A percentile compares a stretch with the other conserved stretches of the same genome.
Evolutionary conservation across 371 early-diverging fungal species (phyloP).

Genomic region (Mucor irregularis): DNA sequence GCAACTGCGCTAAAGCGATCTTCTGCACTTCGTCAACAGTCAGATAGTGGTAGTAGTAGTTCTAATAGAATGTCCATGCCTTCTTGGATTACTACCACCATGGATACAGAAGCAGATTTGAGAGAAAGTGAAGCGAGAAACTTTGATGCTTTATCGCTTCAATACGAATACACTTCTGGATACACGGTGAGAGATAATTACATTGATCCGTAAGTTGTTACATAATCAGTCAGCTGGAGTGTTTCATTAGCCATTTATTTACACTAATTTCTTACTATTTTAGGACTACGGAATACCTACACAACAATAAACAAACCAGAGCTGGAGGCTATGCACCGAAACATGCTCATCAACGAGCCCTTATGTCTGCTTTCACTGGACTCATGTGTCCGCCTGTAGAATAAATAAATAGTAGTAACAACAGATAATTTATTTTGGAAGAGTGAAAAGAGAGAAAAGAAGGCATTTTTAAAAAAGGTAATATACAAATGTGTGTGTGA

Average conservation of each 20-base stretch:
- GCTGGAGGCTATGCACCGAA: conserved; percentile 62
- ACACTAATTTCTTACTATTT: background rate
- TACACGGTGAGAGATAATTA: conserved; percentile 47
- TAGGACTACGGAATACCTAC: conserved; percentile 45
- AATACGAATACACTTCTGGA: conserved; percentile 51
- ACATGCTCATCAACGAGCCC: conserved; percentile 57
- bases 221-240: background rate
- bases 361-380: conserved; percentile 59
- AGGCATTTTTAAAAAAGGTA: background rate
- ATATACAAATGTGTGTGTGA: background rate
- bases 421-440: too few species aligned
- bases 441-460: background rate
- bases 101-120: conserved; percentile 45
- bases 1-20: conserved; percentile 43
- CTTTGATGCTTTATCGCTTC: conserved; percentile 56
- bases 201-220: conserved; percentile 52
- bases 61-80: conserved; percentile 29
- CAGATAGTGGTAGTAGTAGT: background rate
- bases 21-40: conserved; percentile 36
- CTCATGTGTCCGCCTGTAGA: conserved; percentile 30
- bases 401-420: too few species aligned
- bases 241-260: conserved; percentile 1
- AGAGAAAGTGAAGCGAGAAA: conserved; percentile 44
- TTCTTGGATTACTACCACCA: conserved; percentile 46
- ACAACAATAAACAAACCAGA: conserved; percentile 39